These are phyloP conservation scores for Kodamaea sp. DNA, from an alignment of 1,139 yeast species.

Conservation along the genomic window DNA sequence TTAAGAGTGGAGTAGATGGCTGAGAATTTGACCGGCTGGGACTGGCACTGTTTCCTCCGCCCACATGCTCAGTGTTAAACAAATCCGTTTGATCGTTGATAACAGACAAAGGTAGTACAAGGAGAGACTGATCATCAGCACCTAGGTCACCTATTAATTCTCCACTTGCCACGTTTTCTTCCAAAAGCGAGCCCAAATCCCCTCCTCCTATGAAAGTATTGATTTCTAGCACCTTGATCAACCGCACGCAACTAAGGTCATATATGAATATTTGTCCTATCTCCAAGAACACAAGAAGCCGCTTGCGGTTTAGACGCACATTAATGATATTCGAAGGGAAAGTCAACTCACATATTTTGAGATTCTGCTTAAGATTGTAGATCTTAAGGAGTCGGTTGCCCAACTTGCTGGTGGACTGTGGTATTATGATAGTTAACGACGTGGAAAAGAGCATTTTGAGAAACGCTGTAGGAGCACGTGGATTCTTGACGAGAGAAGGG, in stretches of 20 bases:
- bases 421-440: constrained; percentile 65
- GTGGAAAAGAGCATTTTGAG: constrained; percentile 70
- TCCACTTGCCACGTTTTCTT: constrained; percentile 17
- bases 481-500: constrained; percentile 1
- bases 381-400: constrained; percentile 57
- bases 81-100: constrained; percentile 32
- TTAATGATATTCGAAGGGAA: constrained; percentile 64
- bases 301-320: constrained; percentile 63
- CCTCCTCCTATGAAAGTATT: constrained; percentile 6
- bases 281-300: constrained; percentile 61
- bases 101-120: constrained; percentile 39
- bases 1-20: constrained; percentile 15
- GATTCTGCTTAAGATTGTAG: constrained; percentile 65
- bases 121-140: constrained; percentile 48
- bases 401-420: constrained; percentile 40
- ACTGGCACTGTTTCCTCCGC: constrained; percentile 2
- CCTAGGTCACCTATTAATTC: constrained; percentile 51
- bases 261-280: constrained; percentile 67
- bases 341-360: constrained; percentile 69
- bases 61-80: constrained; percentile 19
- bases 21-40: constrained; percentile 10
- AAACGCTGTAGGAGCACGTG: constrained; percentile 29
- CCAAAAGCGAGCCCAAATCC: constrained; percentile 4
- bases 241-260: constrained; percentile 71
- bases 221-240: constrained; percentile 60